A percentile compares a stretch with the other conserved stretches of the same genome.
Conservation (phyloP, 208 protist genomes). For the Porcisia hertigi region DNA sequence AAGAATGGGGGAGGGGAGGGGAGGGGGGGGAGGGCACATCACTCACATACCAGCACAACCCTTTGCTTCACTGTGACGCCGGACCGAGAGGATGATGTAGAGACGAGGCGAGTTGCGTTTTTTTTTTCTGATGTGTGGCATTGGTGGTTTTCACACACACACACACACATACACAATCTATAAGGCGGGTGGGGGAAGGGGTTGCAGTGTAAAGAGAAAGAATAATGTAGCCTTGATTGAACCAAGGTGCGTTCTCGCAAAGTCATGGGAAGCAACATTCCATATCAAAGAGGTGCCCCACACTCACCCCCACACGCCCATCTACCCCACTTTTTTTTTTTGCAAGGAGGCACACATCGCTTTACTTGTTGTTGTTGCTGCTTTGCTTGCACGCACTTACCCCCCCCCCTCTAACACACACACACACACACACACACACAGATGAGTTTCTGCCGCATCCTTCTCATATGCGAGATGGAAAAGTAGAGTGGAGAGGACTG, state of each 20-base stretch:
- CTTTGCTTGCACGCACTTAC: too few species aligned
- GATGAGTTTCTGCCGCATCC: background rate
- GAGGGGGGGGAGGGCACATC: background rate
- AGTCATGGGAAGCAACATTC: background rate
- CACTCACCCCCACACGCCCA: background rate
- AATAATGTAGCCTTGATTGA: background rate
- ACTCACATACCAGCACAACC: background rate
- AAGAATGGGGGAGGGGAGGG: background rate
- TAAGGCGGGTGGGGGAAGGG: background rate
- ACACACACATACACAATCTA: background rate
- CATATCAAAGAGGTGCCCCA: background rate
- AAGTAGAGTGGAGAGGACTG: background rate
- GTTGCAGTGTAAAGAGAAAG: background rate
- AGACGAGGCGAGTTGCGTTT: too few species aligned
- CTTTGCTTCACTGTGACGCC: background rate
- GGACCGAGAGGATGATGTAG: too few species aligned
- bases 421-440: too few species aligned
- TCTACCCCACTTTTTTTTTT: background rate
- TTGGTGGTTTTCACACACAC: too few species aligned
- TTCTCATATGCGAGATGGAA: background rate
- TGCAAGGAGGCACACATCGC: too few species aligned
- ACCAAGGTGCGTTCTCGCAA: background rate
- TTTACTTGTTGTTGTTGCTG: too few species aligned
- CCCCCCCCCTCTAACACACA: background rate
- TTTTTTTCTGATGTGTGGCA: too few species aligned